Evolutionary conservation across 352 stramenopile species (phyloP).

Genomic region (Pythium insidiosum): DNA sequence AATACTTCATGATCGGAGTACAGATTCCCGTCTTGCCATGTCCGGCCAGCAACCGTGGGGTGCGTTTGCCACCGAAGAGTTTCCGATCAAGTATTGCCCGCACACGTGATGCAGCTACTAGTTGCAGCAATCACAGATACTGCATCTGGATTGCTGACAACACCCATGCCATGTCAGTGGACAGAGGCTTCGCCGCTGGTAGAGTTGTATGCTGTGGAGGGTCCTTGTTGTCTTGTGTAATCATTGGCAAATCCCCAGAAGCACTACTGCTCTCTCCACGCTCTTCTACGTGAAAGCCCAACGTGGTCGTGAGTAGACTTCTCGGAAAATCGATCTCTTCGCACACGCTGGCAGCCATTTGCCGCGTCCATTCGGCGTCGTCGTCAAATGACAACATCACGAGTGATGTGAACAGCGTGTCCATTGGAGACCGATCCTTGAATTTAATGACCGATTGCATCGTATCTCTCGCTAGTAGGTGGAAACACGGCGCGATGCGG

Average conservation of each 20-base stretch:
- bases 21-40: no score
- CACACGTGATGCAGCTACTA: no score
- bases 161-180: constrained; percentile 32
- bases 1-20: no score
- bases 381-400: constrained; percentile 14
- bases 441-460: background rate
- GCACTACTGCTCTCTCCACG: background rate
- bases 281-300: background rate
- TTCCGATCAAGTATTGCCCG: no score
- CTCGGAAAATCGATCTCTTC: constrained; percentile 22
- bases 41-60: no score
- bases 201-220: no score
- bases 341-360: constrained; percentile 21
- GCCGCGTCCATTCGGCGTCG: constrained; percentile 11
- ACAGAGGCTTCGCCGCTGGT: no score
- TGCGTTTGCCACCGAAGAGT: no score
- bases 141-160: constrained; percentile 24
- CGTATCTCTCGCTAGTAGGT: constrained; percentile 22
- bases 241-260: no score
- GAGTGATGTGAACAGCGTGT: constrained; percentile 15
- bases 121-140: constrained; percentile 21
- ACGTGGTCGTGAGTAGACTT: constrained; percentile 6
- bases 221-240: no score
- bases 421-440: no score
- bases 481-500: constrained; percentile 29